A percentile compares a stretch with the other conserved stretches of the same genome.
phyloP scores from a whole-genome alignment of 1,139 yeast species.

The Wickerhamomyces sp. region DNA sequence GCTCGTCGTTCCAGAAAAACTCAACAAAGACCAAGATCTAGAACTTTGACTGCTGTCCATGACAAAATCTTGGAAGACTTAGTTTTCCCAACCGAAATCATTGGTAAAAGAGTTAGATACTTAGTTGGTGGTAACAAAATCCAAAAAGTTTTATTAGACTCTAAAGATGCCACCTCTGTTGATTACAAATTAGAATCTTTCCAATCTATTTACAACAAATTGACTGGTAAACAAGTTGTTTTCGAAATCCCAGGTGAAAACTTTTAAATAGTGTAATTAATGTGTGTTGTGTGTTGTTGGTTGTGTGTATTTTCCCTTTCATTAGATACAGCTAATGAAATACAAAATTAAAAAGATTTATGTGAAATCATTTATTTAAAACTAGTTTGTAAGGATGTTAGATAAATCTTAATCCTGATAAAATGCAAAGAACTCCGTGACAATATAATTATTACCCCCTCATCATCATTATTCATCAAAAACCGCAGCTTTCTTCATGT shows the following conservation, averaged over 20 bases:
- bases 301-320: background rate
- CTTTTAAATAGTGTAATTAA: slow-evolving; percentile 36
- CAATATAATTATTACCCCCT: too few relatives aligned
- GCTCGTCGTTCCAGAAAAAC: slow-evolving; percentile 85
- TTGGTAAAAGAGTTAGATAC: slow-evolving; percentile 99
- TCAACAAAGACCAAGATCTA: slow-evolving; percentile 99
- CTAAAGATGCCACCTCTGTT: slow-evolving; percentile 95
- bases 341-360: background rate
- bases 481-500: background rate
- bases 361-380: background rate
- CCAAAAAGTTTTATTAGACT: slow-evolving; percentile 96
- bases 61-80: slow-evolving; percentile 98
- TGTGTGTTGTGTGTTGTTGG: slow-evolving; percentile 1
- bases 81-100: slow-evolving; percentile 99
- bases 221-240: slow-evolving; percentile 99
- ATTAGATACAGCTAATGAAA: background rate
- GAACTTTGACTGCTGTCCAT: slow-evolving; percentile 98
- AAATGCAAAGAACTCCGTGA: background rate
- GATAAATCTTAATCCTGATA: too few relatives aligned
- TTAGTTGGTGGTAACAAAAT: slow-evolving; percentile 98
- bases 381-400: too few relatives aligned
- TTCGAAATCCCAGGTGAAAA: slow-evolving; percentile 91
- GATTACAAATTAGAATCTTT: slow-evolving; percentile 99
- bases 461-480: background rate
- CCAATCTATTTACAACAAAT: slow-evolving; percentile 98